A percentile compares a stretch with the other conserved stretches of the same genome.
phyloP scores from a whole-genome alignment of 345 rosid genomes.

The Cochlearia excelsa region DNA sequence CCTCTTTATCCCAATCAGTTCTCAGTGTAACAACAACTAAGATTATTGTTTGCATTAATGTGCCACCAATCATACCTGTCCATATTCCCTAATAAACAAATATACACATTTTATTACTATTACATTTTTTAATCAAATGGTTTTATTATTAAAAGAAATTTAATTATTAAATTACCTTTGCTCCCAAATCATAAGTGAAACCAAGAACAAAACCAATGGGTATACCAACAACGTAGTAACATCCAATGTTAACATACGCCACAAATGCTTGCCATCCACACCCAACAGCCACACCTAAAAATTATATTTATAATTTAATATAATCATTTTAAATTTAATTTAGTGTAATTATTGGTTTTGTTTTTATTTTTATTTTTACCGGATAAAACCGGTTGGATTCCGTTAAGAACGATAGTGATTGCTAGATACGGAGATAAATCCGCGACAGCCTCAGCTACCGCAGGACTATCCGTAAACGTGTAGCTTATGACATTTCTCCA shows the following conservation, averaged over 20 bases:
- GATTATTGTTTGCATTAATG: conserved; percentile 52
- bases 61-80: conserved; percentile 76
- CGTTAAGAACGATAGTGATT: conserved; percentile 50
- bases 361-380: conserved; percentile 32
- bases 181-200: conserved; percentile 60
- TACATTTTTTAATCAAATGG: background rate
- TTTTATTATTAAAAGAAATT: background rate
- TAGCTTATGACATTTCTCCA: conserved; percentile 52
- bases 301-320: background rate
- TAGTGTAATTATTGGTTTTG: background rate
- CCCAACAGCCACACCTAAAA: conserved; percentile 73
- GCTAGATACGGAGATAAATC: conserved; percentile 56
- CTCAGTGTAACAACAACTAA: conserved; percentile 45
- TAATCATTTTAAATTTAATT: background rate
- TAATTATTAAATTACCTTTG: conserved; percentile 39
- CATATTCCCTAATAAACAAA: conserved; percentile 58
- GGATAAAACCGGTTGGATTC: conserved; percentile 64
- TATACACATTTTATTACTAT: background rate
- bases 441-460: conserved; percentile 54
- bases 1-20: conserved; percentile 70
- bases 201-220: conserved; percentile 68
- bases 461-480: conserved; percentile 46
- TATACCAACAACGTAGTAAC: conserved; percentile 66
- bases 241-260: conserved; percentile 74
- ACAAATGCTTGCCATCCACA: conserved; percentile 91